Base-by-base conservation (phyloP, 1,139 yeast genomes). In the Geotrichum carabidarum region DNA sequence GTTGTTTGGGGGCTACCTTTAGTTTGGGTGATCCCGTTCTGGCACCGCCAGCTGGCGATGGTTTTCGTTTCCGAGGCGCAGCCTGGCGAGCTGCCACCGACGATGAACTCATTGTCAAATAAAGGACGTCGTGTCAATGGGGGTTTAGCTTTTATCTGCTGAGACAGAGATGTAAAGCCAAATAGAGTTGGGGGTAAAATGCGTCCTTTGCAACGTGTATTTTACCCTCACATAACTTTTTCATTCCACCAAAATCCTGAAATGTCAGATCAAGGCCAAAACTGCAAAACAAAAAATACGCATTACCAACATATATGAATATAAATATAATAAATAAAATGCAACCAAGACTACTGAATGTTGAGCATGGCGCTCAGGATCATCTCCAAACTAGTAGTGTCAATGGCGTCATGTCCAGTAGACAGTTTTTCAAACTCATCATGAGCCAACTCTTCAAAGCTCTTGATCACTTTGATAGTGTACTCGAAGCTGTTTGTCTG, bases 401-500 rank as follows among this genome's bases (percentile, higher is more conserved):
- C 38, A 9, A 36, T 38, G 2, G 11, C 48, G 9, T 38, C 38
- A 4, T 37, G 45, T 6, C 40, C 40, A 22, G 35, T 12, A 2
- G 44, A 15, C 30, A 63, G 53, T 18, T 54, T 55, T 14, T 30
- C 50, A 38, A 65, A 59, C 52, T 63, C 44, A 4, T 47, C 54
- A 8, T 60, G 57, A 34, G 63, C 60, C 46, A 55, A 51, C 12
- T 37, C 34, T 30, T 61, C 61, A 48, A 64, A 65, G 34, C 52
- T 50, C 17, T 48, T 55, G 30, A 65, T 53, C 14, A 56, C 60
- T 35, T 57, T 42, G 42, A 54, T 45, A 38, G 67, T 58, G 59
- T 80, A 78, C 8, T 70, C 70, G 54, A 81, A 76, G 48, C 80
- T 76, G 6, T 74, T 71, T 0, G 79, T 68, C 9, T 59, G 65